phyloP scores from a whole-genome alignment of 2,329 filamentous ascomycete genomes.

The Penicillium crustosum region DNA sequence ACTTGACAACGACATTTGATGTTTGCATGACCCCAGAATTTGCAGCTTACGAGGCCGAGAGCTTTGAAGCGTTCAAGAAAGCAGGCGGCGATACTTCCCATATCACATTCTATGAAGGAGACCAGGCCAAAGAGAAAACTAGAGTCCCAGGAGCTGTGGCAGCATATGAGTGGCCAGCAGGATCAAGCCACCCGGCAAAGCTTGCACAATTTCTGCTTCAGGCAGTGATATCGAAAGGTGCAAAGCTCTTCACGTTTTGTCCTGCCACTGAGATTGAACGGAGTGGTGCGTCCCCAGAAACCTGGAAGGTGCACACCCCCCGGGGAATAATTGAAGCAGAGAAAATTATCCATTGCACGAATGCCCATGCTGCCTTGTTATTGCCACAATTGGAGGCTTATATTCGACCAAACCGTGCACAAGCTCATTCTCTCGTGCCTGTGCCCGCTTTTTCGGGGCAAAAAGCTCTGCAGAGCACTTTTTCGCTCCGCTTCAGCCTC shows the following conservation, averaged over 20 bases:
- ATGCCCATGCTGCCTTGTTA: slow-evolving; percentile 26
- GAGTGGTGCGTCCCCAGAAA: background rate
- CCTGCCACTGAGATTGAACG: slow-evolving; percentile 35
- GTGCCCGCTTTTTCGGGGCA: slow-evolving; percentile 37
- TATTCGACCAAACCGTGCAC: slow-evolving; percentile 47
- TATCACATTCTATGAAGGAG: slow-evolving; percentile 41
- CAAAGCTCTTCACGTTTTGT: slow-evolving; percentile 46
- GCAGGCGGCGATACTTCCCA: slow-evolving; percentile 49
- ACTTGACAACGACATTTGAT: slow-evolving; percentile 49
- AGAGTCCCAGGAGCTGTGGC: slow-evolving; percentile 41
- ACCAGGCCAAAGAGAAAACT: slow-evolving; percentile 42
- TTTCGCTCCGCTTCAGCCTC: slow-evolving; percentile 49
- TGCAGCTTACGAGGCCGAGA: slow-evolving; percentile 46
- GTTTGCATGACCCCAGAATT: slow-evolving; percentile 52
- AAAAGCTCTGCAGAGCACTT: slow-evolving; percentile 41
- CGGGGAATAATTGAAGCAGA: slow-evolving; percentile 19
- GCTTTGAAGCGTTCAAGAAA: slow-evolving; percentile 39
- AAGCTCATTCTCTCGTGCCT: slow-evolving; percentile 49
- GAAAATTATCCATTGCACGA: slow-evolving; percentile 28
- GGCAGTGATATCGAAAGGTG: slow-evolving; percentile 40
- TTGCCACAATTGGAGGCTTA: slow-evolving; percentile 26
- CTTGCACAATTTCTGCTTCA: slow-evolving; percentile 50
- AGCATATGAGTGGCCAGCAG: slow-evolving; percentile 55
- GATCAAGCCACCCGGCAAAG: slow-evolving; percentile 52
- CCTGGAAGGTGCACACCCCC: slow-evolving; percentile 22